phyloP scores from a whole-genome alignment of 768 basidiomycete genomes.

The Xerocomellus amylosporus region DNA sequence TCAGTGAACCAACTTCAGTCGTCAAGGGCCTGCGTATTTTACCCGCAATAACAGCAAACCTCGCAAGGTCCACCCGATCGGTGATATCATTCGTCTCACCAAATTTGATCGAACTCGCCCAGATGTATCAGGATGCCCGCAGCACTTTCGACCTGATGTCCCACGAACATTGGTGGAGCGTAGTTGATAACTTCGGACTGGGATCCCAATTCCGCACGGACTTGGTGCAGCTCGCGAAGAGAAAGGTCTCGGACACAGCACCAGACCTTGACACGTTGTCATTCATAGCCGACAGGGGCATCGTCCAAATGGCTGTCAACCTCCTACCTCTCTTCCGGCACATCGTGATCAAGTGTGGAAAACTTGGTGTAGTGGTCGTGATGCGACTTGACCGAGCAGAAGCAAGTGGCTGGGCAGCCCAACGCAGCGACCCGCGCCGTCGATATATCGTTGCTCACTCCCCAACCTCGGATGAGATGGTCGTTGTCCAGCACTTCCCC shows the following conservation, averaged over 20 bases:
- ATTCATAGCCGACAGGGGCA: constrained; percentile 66
- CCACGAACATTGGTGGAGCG: constrained; percentile 61
- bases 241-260: constrained; percentile 40
- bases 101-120: constrained; percentile 74
- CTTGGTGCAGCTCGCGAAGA: constrained; percentile 57
- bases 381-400: constrained; percentile 51
- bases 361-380: constrained; percentile 58
- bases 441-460: constrained; percentile 55
- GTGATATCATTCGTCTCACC: constrained; percentile 78
- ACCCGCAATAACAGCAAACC: constrained; percentile 49
- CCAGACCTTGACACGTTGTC: constrained; percentile 45
- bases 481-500: constrained; percentile 75
- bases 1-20: constrained; percentile 93
- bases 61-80: constrained; percentile 33
- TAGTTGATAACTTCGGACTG: constrained; percentile 63
- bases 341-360: constrained; percentile 83
- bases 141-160: constrained; percentile 50
- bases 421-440: constrained; percentile 43
- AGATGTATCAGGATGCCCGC: constrained; percentile 52
- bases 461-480: constrained; percentile 40
- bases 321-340: constrained; percentile 84
- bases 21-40: constrained; percentile 73
- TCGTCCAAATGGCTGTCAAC: constrained; percentile 77
- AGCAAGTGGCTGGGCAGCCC: constrained; percentile 47
- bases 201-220: constrained; percentile 64